Evolutionary conservation across 495 filamentous ascomycete genomes (phyloP).

Genomic region (Sordaria brevicollis): DNA sequence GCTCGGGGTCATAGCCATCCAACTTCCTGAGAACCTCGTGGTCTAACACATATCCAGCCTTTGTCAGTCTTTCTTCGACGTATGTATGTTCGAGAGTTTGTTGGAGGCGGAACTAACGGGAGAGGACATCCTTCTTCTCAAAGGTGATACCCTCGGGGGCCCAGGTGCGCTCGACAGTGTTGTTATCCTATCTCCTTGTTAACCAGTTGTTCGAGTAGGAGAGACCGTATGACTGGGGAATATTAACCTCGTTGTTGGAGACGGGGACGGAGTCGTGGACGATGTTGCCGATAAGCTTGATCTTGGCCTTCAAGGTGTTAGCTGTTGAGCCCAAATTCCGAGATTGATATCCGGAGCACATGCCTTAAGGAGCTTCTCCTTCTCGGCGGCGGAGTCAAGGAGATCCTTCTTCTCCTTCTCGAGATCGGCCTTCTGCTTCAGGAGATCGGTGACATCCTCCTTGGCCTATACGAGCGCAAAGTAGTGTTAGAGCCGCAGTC

Average conservation of each 20-base stretch:
- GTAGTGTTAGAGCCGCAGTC: not conserved
- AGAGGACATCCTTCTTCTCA: constrained; percentile 42
- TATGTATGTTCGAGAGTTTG: constrained; percentile 8
- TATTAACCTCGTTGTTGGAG: constrained; percentile 68
- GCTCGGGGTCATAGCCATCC: constrained; percentile 87
- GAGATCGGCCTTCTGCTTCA: constrained; percentile 63
- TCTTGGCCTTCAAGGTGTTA: constrained; percentile 45
- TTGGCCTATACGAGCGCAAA: constrained; percentile 49
- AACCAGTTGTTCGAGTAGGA: not conserved
- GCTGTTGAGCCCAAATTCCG: not conserved
- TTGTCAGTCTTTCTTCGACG: constrained; percentile 36
- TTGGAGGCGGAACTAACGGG: constrained; percentile 22
- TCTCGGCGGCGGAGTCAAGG: constrained; percentile 60
- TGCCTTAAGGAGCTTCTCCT: constrained; percentile 51
- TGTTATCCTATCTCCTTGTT: constrained; percentile 52
- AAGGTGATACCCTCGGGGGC: constrained; percentile 58
- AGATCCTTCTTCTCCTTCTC: constrained; percentile 72
- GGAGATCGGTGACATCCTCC: constrained; percentile 74
- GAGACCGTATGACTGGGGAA: not conserved
- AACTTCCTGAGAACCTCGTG: constrained; percentile 85
- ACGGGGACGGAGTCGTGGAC: constrained; percentile 90
- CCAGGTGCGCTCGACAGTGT: constrained; percentile 66
- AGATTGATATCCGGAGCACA: not conserved
- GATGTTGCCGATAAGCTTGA: constrained; percentile 82
- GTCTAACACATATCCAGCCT: constrained; percentile 39